These are phyloP conservation scores for Dactylonectria macrodidyma DNA, from an alignment of 2,329 filamentous ascomycete species.

Conservation along the genomic window DNA sequence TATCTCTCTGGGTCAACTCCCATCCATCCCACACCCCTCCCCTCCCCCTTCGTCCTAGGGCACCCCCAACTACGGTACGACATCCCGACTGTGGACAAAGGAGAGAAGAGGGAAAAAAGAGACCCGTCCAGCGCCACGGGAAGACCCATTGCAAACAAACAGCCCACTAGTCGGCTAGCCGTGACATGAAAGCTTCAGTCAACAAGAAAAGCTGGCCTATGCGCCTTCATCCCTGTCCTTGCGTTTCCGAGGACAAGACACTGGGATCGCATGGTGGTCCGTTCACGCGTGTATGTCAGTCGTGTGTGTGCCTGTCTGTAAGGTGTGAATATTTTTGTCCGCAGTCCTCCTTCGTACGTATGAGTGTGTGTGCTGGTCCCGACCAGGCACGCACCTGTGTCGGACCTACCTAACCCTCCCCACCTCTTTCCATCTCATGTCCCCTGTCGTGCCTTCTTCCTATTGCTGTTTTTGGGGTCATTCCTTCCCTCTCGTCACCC, in stretches of 20 bases:
- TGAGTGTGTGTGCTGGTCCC: neutral
- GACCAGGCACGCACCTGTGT: conserved; percentile 10
- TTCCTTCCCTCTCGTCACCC: neutral
- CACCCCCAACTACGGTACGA: neutral
- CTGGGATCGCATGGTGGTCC: conserved; percentile 27
- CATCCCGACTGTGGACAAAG: neutral
- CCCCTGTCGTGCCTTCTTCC: neutral
- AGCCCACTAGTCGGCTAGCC: conserved; percentile 30
- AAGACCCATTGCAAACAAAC: conserved; percentile 19
- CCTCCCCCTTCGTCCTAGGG: conserved; percentile 1
- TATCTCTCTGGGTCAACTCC: conserved; percentile 33
- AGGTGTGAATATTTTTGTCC: neutral
- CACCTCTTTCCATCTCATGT: neutral
- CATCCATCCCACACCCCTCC: conserved; percentile 12
- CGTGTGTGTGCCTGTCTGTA: neutral
- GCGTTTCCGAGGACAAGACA: conserved; percentile 28
- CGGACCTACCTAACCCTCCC: conserved; percentile 25
- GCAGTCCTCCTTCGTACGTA: neutral
- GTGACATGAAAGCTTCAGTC: conserved; percentile 47
- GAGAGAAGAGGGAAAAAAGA: neutral
- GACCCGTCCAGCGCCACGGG: neutral
- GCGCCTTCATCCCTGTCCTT: conserved; percentile 22
- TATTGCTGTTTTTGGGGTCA: neutral
- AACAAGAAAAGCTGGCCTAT: conserved; percentile 26
- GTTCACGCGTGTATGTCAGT: conserved; percentile 1